A percentile compares a stretch with the other conserved stretches of the same genome.
These are phyloP conservation scores for Coemansia sp. DNA, from an alignment of 192 early-diverging fungal genomes.

Conservation along the genomic window DNA sequence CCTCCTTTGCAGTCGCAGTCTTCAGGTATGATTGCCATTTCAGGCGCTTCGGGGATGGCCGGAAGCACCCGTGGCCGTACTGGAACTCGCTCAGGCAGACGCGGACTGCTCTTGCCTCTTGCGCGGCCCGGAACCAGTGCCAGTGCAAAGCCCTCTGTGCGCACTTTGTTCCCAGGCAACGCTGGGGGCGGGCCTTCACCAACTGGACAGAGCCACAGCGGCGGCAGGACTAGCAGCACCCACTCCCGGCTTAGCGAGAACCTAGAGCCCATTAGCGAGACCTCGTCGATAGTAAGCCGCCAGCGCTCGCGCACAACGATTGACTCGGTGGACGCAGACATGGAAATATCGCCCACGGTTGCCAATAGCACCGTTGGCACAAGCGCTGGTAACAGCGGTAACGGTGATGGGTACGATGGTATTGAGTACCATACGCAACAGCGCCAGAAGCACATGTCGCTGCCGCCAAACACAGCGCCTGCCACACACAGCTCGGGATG, in stretches of 20 bases:
- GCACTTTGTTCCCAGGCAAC: conserved; percentile 31
- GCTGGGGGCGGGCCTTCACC: conserved; percentile 8
- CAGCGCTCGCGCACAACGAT: conserved; percentile 42
- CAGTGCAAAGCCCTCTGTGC: conserved; percentile 36
- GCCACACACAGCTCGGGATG: conserved; percentile 4
- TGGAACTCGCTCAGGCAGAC: conserved; percentile 23
- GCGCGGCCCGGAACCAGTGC: conserved; percentile 24
- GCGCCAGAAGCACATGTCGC: neutral
- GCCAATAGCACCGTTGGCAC: neutral
- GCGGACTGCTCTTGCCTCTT: conserved; percentile 51
- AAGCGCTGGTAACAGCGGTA: conserved; percentile 5
- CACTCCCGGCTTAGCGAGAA: conserved; percentile 47
- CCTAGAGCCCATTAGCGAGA: conserved; percentile 51
- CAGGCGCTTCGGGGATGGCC: neutral
- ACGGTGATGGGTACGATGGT: conserved; percentile 15
- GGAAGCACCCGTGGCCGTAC: conserved; percentile 12
- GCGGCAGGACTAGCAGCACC: conserved; percentile 17
- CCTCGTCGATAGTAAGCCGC: conserved; percentile 33
- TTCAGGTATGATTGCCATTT: neutral
- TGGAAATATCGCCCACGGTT: neutral
- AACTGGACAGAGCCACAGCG: neutral
- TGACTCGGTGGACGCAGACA: conserved; percentile 25
- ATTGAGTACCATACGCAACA: neutral
- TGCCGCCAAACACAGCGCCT: conserved; percentile 37
- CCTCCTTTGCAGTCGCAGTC: neutral